phyloP scores from a whole-genome alignment of 768 basidiomycete genomes.

The Fomitopsis serialis region DNA sequence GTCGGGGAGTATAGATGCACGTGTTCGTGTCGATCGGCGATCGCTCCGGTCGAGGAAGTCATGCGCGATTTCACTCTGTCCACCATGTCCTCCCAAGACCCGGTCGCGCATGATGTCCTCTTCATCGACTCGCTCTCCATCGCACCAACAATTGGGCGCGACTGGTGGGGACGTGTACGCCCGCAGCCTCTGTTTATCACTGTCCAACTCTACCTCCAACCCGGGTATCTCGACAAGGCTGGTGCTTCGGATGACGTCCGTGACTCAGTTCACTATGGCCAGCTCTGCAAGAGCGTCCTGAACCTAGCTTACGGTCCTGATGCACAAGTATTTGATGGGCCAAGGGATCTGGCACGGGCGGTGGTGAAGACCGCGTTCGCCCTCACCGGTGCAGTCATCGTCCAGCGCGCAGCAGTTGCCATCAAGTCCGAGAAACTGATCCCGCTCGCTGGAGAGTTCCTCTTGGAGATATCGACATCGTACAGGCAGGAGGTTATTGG shows the following conservation, averaged over 20 bases:
- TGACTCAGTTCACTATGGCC: slow-evolving; percentile 62
- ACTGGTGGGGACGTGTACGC: slow-evolving; percentile 45
- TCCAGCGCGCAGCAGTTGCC: slow-evolving; percentile 31
- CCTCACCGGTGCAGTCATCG: slow-evolving; percentile 31
- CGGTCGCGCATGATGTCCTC: slow-evolving; percentile 32
- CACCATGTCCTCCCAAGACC: slow-evolving; percentile 1
- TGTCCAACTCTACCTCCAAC: slow-evolving; percentile 37
- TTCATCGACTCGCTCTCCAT: slow-evolving; percentile 39
- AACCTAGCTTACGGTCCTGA: slow-evolving; percentile 19
- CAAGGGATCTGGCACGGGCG: slow-evolving; percentile 28
- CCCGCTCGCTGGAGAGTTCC: slow-evolving; percentile 42
- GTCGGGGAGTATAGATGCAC: too few relatives aligned
- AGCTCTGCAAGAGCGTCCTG: slow-evolving; percentile 47
- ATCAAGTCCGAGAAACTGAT: slow-evolving; percentile 41
- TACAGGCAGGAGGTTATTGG: background rate
- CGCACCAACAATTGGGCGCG: slow-evolving; percentile 37
- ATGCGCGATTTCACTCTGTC: too few relatives aligned
- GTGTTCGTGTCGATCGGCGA: too few relatives aligned
- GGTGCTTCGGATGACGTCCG: slow-evolving; percentile 46
- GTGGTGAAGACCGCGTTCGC: slow-evolving; percentile 33
- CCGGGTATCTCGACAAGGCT: slow-evolving; percentile 37
- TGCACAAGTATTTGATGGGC: slow-evolving; percentile 20
- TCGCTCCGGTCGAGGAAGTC: too few relatives aligned
- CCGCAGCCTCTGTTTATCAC: slow-evolving; percentile 49
- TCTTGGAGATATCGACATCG: slow-evolving; percentile 28